A percentile compares a stretch with the other conserved stretches of the same genome.
phyloP scores from a whole-genome alignment of 768 basidiomycete species.

The Lyophyllum atratum region DNA sequence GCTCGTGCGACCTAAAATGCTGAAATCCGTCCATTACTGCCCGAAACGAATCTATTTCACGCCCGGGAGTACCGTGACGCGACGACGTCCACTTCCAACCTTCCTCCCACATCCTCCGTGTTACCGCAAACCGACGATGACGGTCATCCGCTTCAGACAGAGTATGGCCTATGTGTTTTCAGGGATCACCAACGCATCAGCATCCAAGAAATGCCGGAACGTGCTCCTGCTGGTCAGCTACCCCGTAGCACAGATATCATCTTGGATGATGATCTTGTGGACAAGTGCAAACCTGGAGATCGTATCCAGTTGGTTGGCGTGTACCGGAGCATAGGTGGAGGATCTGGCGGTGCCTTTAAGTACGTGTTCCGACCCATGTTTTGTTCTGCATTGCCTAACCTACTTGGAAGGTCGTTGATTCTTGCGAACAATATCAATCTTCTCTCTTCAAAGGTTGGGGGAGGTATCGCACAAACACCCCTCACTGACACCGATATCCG shows the following conservation, averaged over 20 bases:
- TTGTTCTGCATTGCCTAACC: constrained; percentile 10
- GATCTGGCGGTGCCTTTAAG: constrained; percentile 93
- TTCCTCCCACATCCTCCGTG: constrained; percentile 82
- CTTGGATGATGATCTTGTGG: constrained; percentile 94
- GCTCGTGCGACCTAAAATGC: constrained; percentile 97
- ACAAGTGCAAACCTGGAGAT: constrained; percentile 97
- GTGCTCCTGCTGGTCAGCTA: constrained; percentile 95
- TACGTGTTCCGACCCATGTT: constrained; percentile 37
- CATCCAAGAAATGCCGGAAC: constrained; percentile 99
- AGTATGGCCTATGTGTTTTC: constrained; percentile 91
- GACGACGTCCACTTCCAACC: constrained; percentile 81
- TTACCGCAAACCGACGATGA: constrained; percentile 93
- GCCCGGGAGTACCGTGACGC: constrained; percentile 91
- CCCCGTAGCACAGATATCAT: constrained; percentile 96
- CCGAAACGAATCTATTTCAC: constrained; percentile 84
- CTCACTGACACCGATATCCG: constrained; percentile 95
- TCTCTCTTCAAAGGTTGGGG: constrained; percentile 92
- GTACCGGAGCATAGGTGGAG: constrained; percentile 93
- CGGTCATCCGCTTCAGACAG: constrained; percentile 83
- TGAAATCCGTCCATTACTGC: constrained; percentile 95
- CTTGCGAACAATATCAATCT: constrained; percentile 95
- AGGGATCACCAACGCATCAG: constrained; percentile 96
- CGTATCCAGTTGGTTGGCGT: constrained; percentile 95
- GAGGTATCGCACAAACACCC: constrained; percentile 90
- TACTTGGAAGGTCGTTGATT: constrained; percentile 73